phyloP scores from a whole-genome alignment of 441 rosid genomes.

The Kokia cookei region DNA sequence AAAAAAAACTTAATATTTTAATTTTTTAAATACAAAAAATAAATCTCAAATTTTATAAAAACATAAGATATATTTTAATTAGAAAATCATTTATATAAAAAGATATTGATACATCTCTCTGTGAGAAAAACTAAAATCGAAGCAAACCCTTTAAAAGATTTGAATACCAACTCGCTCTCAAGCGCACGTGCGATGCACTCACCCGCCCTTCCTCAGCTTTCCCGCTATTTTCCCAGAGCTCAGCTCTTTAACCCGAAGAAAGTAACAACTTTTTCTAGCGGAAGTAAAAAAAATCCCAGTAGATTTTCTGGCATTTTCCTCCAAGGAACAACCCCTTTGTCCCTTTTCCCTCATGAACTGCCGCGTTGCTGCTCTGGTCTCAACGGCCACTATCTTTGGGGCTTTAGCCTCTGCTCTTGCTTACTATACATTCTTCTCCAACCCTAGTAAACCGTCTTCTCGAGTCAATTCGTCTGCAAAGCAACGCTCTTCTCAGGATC shows the following conservation, averaged over 20 bases:
- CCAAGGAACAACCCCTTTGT: not conserved
- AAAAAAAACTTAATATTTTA: no score
- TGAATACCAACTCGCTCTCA: not conserved
- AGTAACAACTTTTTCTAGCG: not conserved
- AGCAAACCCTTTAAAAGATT: not conserved
- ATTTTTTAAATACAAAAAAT: no score
- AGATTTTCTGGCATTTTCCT: conserved; percentile 1
- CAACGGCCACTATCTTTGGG: conserved; percentile 58
- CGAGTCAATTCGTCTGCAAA: conserved; percentile 15
- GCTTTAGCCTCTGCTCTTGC: conserved; percentile 62
- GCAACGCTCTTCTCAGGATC: conserved; percentile 35
- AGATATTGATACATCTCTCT: no score
- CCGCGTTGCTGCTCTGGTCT: conserved; percentile 51
- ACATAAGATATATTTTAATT: no score
- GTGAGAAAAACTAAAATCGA: not conserved
- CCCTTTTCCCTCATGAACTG: conserved; percentile 37
- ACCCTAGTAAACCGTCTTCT: conserved; percentile 26
- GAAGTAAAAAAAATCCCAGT: not conserved
- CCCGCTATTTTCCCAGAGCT: conserved; percentile 11
- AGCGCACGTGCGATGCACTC: not conserved
- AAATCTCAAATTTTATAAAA: no score
- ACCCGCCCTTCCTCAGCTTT: not conserved
- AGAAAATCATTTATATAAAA: no score
- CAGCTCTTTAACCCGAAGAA: not conserved
- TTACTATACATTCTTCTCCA: conserved; percentile 37